Evolutionary conservation across 2,329 filamentous ascomycete genomes (phyloP), one percentile per base, ranked within the genome.

Genomic region (Zymoseptoria tritici): DNA sequence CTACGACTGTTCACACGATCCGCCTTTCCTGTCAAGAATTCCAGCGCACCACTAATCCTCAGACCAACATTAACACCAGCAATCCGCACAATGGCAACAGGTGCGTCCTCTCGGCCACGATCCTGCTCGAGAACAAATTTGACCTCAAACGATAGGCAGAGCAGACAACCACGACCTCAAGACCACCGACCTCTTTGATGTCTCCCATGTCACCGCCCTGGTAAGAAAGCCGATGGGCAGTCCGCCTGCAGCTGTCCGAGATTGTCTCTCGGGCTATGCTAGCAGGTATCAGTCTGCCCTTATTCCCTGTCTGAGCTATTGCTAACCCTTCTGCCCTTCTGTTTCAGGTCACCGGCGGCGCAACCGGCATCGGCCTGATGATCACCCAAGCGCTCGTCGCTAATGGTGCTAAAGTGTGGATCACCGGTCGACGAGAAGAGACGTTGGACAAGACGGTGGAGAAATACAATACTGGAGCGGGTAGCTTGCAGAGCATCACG

Each of bases 331-430:
- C 24, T 8, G 24, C 7, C 24, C 24, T 26, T 26, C 24, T 26
- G 24, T 26, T 26, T 26, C 5, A 26, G 24, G 24, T 78, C 9
- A 79, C 77, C 9, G 77, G 77, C n/a, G 77, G 77, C 24, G 76
- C 72, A 21, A 78, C 75, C 1, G 76, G 76, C 19, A 72, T 79
- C 57, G 76, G 71, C 13, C 59, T 74, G 9, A 73, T 74, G 73
- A 74, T 75, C 31, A 69, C 72, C 4, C 72, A 74, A 58, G 73
- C 72, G 2, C 65, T 75, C 2, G 66, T 71, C 5, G 56, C 68
- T 19, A 75, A 75, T 56, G 73, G 73, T 29, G 72, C 72, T 2
- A 74, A 79, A 65, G 77, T 79, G 9, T 80, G 80, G 67, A 79
- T 79, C 60, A 76, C 77, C 20, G 76, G 78, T 22, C 70, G 78